Evolutionary conservation across 2,329 filamentous ascomycete genomes (phyloP), one percentile per base, ranked within the genome.

Genomic region (Fusarium palustre): DNA sequence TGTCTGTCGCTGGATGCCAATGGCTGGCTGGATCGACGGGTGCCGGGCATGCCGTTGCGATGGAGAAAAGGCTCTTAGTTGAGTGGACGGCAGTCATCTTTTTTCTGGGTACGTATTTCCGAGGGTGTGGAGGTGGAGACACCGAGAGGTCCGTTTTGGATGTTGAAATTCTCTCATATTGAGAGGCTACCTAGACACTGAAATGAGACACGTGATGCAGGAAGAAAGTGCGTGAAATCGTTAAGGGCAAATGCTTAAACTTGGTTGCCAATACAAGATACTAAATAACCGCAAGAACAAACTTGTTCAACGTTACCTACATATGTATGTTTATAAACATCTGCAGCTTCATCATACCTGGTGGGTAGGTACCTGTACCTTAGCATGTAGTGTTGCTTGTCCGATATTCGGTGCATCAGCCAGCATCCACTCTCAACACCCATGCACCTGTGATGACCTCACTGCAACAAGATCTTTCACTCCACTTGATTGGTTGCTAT

Each of bases 151-250:
- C 72, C 72, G 71, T 71, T 57, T 55, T 47, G 42, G 46, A 48
- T 31, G 22, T 65, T 13, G 68, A 70, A 74, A 73, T 73, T 74
- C 66, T 73, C 72, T 74, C 72, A 74, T 72, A 73, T 38, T 55
- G 42, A 22, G 34, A 5, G 34, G 28, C 9, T 28, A 28, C 28
- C 9, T 10, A 15, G 43, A 43, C n/a, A 30, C 28, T 34, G 47
- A 60, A 45, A 41, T 48, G 18, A 49, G 47, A 59, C 41, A 9
- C 28, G 11, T 10, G 58, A 48, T 38, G 50, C 25, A 55, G 20
- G 28, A 30, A 30, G 28, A 10, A 30, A 10, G 11, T 30, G 11
- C 10, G 4, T 34, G 33, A 34, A 18, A 18, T 33, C 16, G 31
- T 15, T 4, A 34, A 34, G 9, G 24, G 25, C 9, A 18, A 8